A percentile compares a stretch with the other conserved stretches of the same genome.
Conservation (phyloP, 495 filamentous ascomycete genomes). For the Penicillium steckii region DNA sequence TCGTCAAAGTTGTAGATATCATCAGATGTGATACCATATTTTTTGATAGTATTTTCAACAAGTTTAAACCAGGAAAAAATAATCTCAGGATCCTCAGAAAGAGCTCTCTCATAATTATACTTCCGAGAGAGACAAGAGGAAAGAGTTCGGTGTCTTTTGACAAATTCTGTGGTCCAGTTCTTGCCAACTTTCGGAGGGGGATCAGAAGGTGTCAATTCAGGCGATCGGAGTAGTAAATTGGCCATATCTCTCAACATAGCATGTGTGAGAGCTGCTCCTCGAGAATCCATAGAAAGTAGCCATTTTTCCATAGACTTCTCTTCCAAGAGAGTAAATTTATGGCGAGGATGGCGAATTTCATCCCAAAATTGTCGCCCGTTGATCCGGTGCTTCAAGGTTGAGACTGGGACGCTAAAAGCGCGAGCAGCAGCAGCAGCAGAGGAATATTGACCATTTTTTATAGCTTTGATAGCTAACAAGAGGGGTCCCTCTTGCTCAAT, state of each 20-base stretch:
- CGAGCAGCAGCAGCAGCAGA: neutral
- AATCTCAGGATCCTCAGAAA: neutral
- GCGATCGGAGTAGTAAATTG: neutral
- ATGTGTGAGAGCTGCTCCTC: neutral
- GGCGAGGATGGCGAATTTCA: too few relatives aligned
- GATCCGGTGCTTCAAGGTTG: neutral
- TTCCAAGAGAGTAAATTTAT: neutral
- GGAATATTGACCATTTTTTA: neutral
- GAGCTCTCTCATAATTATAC: neutral
- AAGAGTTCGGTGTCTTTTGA: neutral
- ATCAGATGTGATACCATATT: neutral
- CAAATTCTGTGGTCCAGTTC: neutral
- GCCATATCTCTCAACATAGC: neutral
- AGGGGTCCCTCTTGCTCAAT: neutral
- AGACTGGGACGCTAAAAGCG: neutral
- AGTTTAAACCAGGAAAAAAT: neutral
- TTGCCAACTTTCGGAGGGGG: neutral
- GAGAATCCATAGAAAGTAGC: neutral
- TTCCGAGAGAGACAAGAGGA: neutral
- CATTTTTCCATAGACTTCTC: neutral
- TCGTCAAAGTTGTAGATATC: neutral
- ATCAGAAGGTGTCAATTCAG: too few relatives aligned
- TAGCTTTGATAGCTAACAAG: neutral
- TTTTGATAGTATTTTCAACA: neutral
- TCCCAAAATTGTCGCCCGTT: neutral